A percentile compares a stretch with the other conserved stretches of the same genome.
These are phyloP conservation scores for Psidium friedrichsthalianum DNA, from an alignment of 345 rosid genomes.

Conservation along the genomic window DNA sequence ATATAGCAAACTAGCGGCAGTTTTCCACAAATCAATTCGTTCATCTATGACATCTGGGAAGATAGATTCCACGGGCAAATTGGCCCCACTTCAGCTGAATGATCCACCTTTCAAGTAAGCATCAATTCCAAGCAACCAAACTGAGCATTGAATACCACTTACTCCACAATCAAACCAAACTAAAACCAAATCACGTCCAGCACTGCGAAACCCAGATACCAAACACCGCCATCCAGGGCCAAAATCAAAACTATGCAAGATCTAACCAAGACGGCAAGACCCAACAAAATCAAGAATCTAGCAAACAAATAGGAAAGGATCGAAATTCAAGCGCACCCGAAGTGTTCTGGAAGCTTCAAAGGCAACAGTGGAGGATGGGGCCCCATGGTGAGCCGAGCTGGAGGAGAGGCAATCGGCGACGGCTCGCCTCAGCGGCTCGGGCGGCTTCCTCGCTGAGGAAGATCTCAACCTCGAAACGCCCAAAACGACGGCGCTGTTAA, in stretches of 20 bases:
- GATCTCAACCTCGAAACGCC: slow-evolving; percentile 77
- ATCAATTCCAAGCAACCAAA: neutral
- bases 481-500: neutral
- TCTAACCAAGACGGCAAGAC: slow-evolving; percentile 17
- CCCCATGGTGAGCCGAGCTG: slow-evolving; percentile 41
- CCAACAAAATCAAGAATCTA: neutral
- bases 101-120: neutral
- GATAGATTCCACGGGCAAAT: neutral
- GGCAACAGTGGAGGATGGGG: slow-evolving; percentile 12
- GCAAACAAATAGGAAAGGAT: neutral
- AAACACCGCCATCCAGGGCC: neutral
- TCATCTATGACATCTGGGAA: neutral
- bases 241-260: slow-evolving; percentile 16
- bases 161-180: neutral
- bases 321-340: slow-evolving; percentile 41
- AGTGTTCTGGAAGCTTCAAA: slow-evolving; percentile 94
- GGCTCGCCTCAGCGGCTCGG: slow-evolving; percentile 92
- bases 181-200: neutral
- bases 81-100: neutral
- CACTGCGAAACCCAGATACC: neutral
- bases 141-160: neutral
- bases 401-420: slow-evolving; percentile 80
- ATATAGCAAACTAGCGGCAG: neutral
- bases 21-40: neutral
- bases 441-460: slow-evolving; percentile 69